Percentiles rank a stretch among this genome's conserved stretches.
These are phyloP conservation scores for Penicillium sclerotigenum DNA, from an alignment of 2,329 filamentous ascomycete species.

Conservation along the genomic window DNA sequence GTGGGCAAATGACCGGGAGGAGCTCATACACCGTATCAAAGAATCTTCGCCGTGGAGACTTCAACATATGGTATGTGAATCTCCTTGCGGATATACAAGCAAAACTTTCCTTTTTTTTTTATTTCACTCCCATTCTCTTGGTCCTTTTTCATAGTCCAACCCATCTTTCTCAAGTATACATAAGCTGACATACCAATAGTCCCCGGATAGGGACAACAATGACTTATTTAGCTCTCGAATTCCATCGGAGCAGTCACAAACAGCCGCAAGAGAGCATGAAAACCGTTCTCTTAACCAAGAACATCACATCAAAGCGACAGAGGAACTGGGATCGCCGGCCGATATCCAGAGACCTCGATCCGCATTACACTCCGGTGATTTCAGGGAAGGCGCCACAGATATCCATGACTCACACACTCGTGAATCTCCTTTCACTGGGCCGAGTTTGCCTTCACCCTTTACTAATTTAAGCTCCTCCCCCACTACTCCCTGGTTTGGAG, in stretches of 20 bases:
- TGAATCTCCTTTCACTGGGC: conserved; percentile 21
- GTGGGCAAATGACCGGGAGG: conserved; percentile 58
- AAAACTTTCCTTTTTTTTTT: neutral
- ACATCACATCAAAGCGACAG: conserved; percentile 38
- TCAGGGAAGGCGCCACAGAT: conserved; percentile 46
- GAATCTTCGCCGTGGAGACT: conserved; percentile 73
- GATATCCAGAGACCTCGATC: conserved; percentile 81
- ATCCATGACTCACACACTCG: conserved; percentile 23
- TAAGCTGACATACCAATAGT: conserved; percentile 12
- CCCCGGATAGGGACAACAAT: neutral
- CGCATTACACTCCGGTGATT: conserved; percentile 62
- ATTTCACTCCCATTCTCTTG: neutral
- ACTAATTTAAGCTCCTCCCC: conserved; percentile 48
- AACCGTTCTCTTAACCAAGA: conserved; percentile 16
- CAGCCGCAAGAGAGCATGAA: conserved; percentile 12
- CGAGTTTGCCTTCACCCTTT: conserved; percentile 11
- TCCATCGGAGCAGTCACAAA: conserved; percentile 19
- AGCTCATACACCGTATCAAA: conserved; percentile 83
- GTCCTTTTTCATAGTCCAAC: neutral
- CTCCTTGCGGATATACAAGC: neutral
- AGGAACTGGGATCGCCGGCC: conserved; percentile 53
- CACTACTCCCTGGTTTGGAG: conserved; percentile 55
- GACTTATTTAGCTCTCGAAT: conserved; percentile 26
- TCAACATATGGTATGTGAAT: conserved; percentile 54
- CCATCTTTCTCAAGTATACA: neutral